A percentile compares a stretch with the other conserved stretches of the same genome.
These are phyloP conservation scores for Alternaria metachromatica DNA, from an alignment of 2,329 filamentous ascomycete genomes.

Conservation along the genomic window DNA sequence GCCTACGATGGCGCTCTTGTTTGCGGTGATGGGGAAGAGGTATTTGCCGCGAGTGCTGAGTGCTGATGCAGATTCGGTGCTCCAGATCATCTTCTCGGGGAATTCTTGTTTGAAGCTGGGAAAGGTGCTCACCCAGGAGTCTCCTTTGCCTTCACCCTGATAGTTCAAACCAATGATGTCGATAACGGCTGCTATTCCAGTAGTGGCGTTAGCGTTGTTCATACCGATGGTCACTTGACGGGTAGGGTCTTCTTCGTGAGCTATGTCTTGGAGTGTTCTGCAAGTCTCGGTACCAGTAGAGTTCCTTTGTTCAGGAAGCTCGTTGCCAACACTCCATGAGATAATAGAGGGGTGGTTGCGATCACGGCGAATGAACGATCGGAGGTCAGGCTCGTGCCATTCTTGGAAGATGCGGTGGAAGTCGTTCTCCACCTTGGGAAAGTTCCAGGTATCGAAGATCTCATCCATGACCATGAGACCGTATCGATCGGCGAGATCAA, in stretches of 20 bases:
- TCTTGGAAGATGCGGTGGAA: conserved; percentile 61
- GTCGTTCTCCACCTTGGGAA: conserved; percentile 56
- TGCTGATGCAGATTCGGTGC: conserved; percentile 47
- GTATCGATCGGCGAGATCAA: conserved; percentile 58
- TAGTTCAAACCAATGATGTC: conserved; percentile 64
- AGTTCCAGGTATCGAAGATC: conserved; percentile 61
- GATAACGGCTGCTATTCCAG: conserved; percentile 50
- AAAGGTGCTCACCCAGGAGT: conserved; percentile 51
- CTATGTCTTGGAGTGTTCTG: conserved; percentile 51
- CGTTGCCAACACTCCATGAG: conserved; percentile 63
- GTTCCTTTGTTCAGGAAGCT: conserved; percentile 58
- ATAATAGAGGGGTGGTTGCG: conserved; percentile 63
- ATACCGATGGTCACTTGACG: conserved; percentile 55
- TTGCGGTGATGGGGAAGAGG: conserved; percentile 58
- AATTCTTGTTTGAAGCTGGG: conserved; percentile 54
- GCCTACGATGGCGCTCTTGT: conserved; percentile 49
- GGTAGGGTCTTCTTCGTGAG: conserved; percentile 57
- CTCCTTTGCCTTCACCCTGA: conserved; percentile 59
- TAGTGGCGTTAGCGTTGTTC: conserved; percentile 55
- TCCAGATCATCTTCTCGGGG: conserved; percentile 55
- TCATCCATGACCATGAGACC: conserved; percentile 62
- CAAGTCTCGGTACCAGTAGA: conserved; percentile 43
- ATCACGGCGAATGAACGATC: conserved; percentile 61
- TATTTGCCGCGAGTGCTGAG: conserved; percentile 61
- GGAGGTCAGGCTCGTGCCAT: conserved; percentile 62